phyloP scores from a whole-genome alignment of 2,329 filamentous ascomycete genomes.

The Trichophyton simii region DNA sequence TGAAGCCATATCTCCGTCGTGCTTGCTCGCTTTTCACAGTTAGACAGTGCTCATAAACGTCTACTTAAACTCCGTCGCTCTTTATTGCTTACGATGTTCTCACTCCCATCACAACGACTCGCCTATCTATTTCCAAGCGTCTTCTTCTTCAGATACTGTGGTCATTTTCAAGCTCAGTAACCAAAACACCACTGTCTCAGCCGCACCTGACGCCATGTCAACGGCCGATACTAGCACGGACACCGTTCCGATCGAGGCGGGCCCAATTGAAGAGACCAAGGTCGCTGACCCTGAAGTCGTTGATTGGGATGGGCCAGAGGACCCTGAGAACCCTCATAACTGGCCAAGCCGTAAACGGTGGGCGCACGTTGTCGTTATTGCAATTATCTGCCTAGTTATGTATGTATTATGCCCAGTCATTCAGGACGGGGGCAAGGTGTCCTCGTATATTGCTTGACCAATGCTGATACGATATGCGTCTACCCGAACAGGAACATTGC shows the following conservation, averaged over 20 bases:
- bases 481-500: slow-evolving; percentile 72
- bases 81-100: background rate
- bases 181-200: background rate
- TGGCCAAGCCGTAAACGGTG: slow-evolving; percentile 51
- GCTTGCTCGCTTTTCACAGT: slow-evolving; percentile 15
- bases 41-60: slow-evolving; percentile 12
- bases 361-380: slow-evolving; percentile 11
- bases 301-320: slow-evolving; percentile 52
- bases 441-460: background rate
- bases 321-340: slow-evolving; percentile 53
- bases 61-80: background rate
- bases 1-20: background rate
- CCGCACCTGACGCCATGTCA: background rate
- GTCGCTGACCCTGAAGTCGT: slow-evolving; percentile 23
- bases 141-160: background rate
- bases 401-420: slow-evolving; percentile 44
- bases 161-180: background rate
- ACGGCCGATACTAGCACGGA: background rate
- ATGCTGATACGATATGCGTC: slow-evolving; percentile 21
- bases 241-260: background rate
- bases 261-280: background rate
- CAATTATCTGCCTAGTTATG: slow-evolving; percentile 15
- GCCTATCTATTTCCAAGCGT: background rate
- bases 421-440: slow-evolving; percentile 27
- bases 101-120: slow-evolving; percentile 14